Base-by-base conservation (phyloP, 805 yeast genomes). In the Wickerhamiella sorbophila region DNA sequence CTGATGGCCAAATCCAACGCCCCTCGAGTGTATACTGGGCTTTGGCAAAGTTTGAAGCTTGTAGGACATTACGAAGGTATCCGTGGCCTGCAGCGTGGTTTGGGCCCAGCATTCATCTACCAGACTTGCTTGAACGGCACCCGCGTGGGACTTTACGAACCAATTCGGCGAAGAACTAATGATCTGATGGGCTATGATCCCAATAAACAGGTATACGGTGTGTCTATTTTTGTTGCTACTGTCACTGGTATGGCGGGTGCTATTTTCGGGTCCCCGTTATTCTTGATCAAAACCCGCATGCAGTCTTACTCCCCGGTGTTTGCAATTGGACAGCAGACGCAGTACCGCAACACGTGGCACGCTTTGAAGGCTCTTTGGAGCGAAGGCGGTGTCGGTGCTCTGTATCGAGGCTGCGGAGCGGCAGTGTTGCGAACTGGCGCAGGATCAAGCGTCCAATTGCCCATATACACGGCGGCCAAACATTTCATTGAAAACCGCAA, bases 381-480 rank as follows among this genome's bases (percentile, higher is more conserved):
- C 37, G 60, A 69, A 1, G 94, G 83, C 53, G 96, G 96, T 1
- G 33, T 83, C 44, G 63, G 58, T 43, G 97, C 96, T 5, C 66
- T 82, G 47, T 88, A 75, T 62, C 70, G 93, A 48, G 98, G 98
- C 48, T 84, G 86, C 4, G 94, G 84, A 55, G 95, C 98, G 2
- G 97, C 98, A 1, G 74, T 86, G 26, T 64, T 91, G 47, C 74
- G 98, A 63, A 91, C 97, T 1, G 95, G 95, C 54, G 80, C 86
- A 43, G 98, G 97, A 2, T 91, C 98, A 5, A 73, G 94, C 20
- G 95, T 84, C 32, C 98, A 91, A 64, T 66, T 91, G 52, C 97
- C 98, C 14, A 76, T 86, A 38, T 91, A 91, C 64, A 81, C 78
- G 59, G 72, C 73, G 45, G 74, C 84, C 40, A 91, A 91, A 61